Evolutionary conservation across 2,329 filamentous ascomycete genomes (phyloP).

Genomic region (Colletotrichum gigasporum): DNA sequence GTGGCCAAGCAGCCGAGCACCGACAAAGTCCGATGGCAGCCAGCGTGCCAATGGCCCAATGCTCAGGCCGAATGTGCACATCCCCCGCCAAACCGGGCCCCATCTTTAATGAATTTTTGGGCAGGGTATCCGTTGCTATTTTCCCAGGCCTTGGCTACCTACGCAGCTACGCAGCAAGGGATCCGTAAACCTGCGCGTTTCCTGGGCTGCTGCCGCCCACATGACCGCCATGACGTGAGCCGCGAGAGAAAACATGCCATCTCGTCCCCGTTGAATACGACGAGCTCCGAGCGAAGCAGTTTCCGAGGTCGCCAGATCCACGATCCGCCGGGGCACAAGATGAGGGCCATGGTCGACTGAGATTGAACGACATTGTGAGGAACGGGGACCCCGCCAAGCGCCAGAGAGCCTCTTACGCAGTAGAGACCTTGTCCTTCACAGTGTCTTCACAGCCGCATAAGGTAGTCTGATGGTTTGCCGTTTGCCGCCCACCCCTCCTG

Average conservation of each 20-base stretch:
- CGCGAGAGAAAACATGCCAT: conserved; percentile 28
- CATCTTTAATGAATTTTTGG: background rate
- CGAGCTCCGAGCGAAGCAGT: background rate
- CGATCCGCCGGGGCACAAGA: conserved; percentile 2
- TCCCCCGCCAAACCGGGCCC: conserved; percentile 14
- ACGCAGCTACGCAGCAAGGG: background rate
- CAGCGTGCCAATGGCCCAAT: background rate
- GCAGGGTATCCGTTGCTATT: background rate
- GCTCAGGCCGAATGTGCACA: background rate
- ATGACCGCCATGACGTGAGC: conserved; percentile 23
- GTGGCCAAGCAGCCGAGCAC: conserved; percentile 5
- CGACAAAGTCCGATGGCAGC: conserved; percentile 6
- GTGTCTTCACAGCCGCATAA: background rate
- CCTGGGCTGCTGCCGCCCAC: background rate
- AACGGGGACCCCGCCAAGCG: background rate
- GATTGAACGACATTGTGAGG: background rate
- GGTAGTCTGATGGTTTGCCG: background rate
- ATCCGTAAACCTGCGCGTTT: conserved; percentile 10
- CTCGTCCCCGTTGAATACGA: background rate
- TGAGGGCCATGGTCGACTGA: background rate
- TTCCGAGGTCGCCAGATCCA: conserved; percentile 1
- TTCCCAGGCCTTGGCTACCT: no score
- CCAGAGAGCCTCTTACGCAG: no score
- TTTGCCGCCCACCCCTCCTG: background rate
- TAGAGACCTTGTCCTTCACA: no score